Percentiles rank a stretch among this genome's conserved stretches.
These are phyloP conservation scores for Chrysoporthe deuterocubensis DNA, from an alignment of 2,329 filamentous ascomycete genomes.

Conservation along the genomic window DNA sequence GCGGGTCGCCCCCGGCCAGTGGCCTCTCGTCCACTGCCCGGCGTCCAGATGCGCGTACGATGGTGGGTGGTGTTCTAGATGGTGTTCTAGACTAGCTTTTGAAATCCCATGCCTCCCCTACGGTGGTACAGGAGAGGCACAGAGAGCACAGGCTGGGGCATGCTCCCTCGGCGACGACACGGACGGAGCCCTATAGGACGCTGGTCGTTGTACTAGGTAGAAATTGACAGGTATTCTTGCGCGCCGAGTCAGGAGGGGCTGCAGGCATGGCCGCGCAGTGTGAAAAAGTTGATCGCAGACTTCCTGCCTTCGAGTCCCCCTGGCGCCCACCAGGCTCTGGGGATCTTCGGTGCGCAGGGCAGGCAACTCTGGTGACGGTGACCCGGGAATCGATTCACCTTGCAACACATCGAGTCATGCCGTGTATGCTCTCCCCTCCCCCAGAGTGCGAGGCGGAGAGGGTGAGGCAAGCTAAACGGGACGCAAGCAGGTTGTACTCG, in stretches of 20 bases:
- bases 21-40: neutral
- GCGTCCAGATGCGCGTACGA: neutral
- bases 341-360: too few species aligned
- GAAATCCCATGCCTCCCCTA: neutral
- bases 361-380: neutral
- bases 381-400: neutral
- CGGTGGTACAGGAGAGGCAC: neutral
- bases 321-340: too few species aligned
- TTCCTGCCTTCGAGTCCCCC: too few species aligned
- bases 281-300: neutral
- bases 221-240: neutral
- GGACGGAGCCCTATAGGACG: neutral
- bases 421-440: neutral
- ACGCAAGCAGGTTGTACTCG: neutral
- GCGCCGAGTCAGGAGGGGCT: conserved; percentile 5
- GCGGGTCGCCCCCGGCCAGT: conserved; percentile 1
- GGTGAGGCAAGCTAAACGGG: neutral
- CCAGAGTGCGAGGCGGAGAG: neutral
- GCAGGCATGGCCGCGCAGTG: neutral
- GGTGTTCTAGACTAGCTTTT: conserved; percentile 1
- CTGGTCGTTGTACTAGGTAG: neutral
- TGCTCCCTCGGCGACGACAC: neutral
- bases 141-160: neutral
- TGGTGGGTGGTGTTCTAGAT: neutral
- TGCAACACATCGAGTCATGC: neutral